Conservation (phyloP, 768 basidiomycete genomes). For the Pisolithus orientalis region DNA sequence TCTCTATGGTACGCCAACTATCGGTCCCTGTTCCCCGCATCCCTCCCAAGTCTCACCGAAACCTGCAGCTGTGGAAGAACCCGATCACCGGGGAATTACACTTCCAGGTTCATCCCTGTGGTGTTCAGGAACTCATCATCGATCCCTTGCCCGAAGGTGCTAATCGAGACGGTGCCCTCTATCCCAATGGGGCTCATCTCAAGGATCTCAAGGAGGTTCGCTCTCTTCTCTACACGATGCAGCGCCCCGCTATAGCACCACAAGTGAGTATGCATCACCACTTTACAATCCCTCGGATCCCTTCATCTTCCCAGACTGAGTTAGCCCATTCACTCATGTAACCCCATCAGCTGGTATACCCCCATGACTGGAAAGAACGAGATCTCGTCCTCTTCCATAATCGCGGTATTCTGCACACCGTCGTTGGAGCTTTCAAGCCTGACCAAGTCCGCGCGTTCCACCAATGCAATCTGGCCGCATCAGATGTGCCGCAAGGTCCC, state of each 20-base stretch:
- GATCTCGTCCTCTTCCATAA: constrained; percentile 72
- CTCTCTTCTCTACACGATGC: constrained; percentile 75
- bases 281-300: not conserved
- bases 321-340: not conserved
- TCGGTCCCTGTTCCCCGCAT: not conserved
- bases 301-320: not conserved
- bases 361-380: constrained; percentile 75
- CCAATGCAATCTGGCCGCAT: constrained; percentile 54
- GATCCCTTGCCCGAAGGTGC: constrained; percentile 64
- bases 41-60: not conserved
- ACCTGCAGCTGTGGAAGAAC: constrained; percentile 79
- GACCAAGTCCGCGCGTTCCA: constrained; percentile 46
- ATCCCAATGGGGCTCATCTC: constrained; percentile 77
- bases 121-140: constrained; percentile 57
- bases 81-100: constrained; percentile 77
- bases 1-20: constrained; percentile 48
- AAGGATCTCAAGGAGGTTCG: constrained; percentile 70
- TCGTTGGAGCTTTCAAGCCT: constrained; percentile 56
- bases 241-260: constrained; percentile 85
- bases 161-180: constrained; percentile 56
- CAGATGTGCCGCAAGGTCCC: constrained; percentile 44
- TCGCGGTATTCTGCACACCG: constrained; percentile 59
- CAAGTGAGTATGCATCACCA: constrained; percentile 29
- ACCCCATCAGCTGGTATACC: constrained; percentile 61
- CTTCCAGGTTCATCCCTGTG: constrained; percentile 88